Percentiles rank a stretch among this genome's conserved stretches.
These are phyloP conservation scores for Paraleonurus japonicus DNA, from an alignment of 257 asterid species.

Conservation along the genomic window DNA sequence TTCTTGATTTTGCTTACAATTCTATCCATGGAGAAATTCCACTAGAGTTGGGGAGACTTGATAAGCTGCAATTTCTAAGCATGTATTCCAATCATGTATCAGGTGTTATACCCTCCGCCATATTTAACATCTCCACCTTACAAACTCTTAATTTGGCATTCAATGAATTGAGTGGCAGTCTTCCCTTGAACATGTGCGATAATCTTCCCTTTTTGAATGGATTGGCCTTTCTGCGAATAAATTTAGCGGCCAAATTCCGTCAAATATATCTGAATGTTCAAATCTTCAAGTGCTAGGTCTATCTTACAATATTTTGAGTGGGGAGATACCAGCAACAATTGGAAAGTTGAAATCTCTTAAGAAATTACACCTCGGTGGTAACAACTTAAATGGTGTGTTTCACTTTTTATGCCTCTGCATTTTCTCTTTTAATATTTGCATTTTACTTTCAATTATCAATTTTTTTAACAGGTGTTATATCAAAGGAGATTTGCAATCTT, in stretches of 20 bases:
- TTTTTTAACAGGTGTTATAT: slow-evolving; percentile 13
- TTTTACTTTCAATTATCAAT: neutral
- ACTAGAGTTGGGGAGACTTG: too few relatives aligned
- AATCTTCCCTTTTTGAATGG: neutral
- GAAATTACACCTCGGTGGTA: neutral
- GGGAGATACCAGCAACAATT: slow-evolving; percentile 19
- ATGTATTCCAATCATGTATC: slow-evolving; percentile 19
- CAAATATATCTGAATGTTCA: slow-evolving; percentile 5
- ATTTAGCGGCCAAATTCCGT: slow-evolving; percentile 16
- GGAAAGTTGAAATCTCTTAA: slow-evolving; percentile 13
- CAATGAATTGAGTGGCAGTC: slow-evolving; percentile 7
- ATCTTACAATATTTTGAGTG: slow-evolving; percentile 2
- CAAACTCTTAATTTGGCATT: neutral
- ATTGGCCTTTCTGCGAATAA: neutral
- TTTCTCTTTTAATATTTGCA: too few relatives aligned
- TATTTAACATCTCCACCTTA: slow-evolving; percentile 6
- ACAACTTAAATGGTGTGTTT: neutral
- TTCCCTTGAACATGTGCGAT: slow-evolving; percentile 7
- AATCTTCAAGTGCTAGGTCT: neutral
- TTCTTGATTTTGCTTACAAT: too few relatives aligned
- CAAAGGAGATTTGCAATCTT: slow-evolving; percentile 17
- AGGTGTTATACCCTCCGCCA: slow-evolving; percentile 1
- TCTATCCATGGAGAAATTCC: too few relatives aligned
- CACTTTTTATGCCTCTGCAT: too few relatives aligned
- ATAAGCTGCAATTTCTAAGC: too few relatives aligned